Base-by-base conservation (phyloP, 176 grass and related monocot genomes). In the Aegilops bicornis region DNA sequence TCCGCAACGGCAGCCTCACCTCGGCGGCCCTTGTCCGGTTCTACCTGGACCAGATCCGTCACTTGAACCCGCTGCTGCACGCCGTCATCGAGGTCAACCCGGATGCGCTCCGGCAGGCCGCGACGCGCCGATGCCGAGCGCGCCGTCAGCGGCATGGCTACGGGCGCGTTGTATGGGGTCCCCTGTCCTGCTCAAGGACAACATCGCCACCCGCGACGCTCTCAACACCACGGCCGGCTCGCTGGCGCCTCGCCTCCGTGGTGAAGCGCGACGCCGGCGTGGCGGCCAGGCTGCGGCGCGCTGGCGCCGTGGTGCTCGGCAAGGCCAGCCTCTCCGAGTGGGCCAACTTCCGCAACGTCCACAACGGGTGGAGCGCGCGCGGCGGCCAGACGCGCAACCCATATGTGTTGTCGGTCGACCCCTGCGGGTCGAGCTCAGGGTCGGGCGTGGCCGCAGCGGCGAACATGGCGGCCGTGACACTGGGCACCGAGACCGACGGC, bases 191-290 rank as follows among this genome's bases (percentile, higher is more conserved):
- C 37, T 92, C 48, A 95, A 95, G 90, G 93, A 95, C 83, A 86
- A 86, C 60, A 92, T 95, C 71, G 87, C 67, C 32, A 80, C 90
- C 32, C 37, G 14, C 16, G 93, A 86, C 79, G 24, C 48, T 42
- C 88, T 95, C 39, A 95, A 91, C 87, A 91, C 91, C 2, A 96
- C 91, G n/a, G 94, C 84, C 31, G 91, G 94, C 12, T 93, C 94
- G 1, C 61, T 96, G 2, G 89, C 94, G 35, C 85, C 87, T 96
- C 29, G 91, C 89, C 39, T 89, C 91, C 11, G 72, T 77, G 5
- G 87, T 79, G 40, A 32, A 11, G 13, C 87, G 87, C 5, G 94
- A 93, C 84, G 86, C 93, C 32, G 91, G 91, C 11, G 94, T 93
- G 45, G 91, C 71, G 1, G n/a, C 58, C 58, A 37, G 84, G 48